Evolutionary conservation across 2,329 filamentous ascomycete species (phyloP), one percentile per base, ranked within the genome.

Genomic region (Claviceps monticola): DNA sequence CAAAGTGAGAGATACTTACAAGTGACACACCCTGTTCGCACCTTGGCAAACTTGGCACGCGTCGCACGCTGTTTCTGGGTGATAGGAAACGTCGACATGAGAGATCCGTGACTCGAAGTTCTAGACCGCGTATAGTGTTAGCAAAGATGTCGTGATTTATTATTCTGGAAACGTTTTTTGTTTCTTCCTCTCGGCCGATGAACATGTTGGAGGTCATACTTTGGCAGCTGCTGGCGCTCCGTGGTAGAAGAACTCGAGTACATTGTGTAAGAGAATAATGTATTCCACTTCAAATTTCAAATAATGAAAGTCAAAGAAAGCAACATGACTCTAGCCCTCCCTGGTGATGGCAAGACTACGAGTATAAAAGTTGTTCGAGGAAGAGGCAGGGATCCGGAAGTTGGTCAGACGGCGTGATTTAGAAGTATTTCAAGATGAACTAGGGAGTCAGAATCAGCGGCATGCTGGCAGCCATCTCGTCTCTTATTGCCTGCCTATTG

Each of bases 31-130:
- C 63, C 62, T 13, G 63, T 64, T 19, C 62, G 56, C 5, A 64
- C 63, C 49, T 64, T 65, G 51, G 62, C 57, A 19, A 58, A 61
- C 46, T 62, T 64, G 51, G 64, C 60, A 23, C 66, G 58, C 16
- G 54, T 56, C 4, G 53, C 50, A 29, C 56, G 51, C 41, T 54
- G 53, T 38, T 50, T 54, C 39, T 51, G 54, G 37, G 51, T 50
- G 29, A 53, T 19, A 13, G 57, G 45, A 39, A 53, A 58, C 11
- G 45, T 55, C 13, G 50, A 56, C 53, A 57, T 56, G 16, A 57
- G 50, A 26, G 39, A 21, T 38, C 51, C 49, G 36, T 46, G 44
- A 36, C 46, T 47, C 29, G 46, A 44, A 44, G 29, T 42, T 36
- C 51, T 56, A 39, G 5, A 5, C n/a, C 13, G 19, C 3, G 21